Percentiles rank a stretch among this genome's conserved stretches.
Evolutionary conservation across 495 filamentous ascomycete genomes (phyloP).

Genomic region (Xylaria sp.): DNA sequence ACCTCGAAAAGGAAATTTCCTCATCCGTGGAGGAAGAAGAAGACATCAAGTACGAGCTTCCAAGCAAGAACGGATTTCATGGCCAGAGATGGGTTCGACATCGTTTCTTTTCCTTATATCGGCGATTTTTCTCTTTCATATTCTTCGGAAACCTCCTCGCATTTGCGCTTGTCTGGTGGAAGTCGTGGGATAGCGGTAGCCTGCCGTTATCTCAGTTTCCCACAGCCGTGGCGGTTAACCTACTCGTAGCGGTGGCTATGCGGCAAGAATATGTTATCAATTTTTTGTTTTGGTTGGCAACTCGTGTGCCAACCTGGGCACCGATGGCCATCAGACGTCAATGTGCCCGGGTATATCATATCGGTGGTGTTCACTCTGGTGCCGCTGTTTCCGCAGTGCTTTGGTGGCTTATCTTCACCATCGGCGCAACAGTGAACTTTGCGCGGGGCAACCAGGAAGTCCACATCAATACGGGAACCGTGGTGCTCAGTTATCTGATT

Average conservation of each 20-base stretch:
- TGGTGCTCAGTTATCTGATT: conserved; percentile 41
- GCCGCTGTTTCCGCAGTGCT: conserved; percentile 64
- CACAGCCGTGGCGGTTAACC: conserved; percentile 51
- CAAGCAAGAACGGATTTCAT: conserved; percentile 34
- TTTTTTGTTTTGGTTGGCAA: conserved; percentile 59
- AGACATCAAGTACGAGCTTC: conserved; percentile 30
- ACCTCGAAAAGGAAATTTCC: conserved; percentile 12
- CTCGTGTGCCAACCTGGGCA: conserved; percentile 59
- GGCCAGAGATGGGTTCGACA: conserved; percentile 35
- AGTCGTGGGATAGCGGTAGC: conserved; percentile 29
- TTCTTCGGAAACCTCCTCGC: conserved; percentile 60
- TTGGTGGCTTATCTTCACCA: conserved; percentile 69
- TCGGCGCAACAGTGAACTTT: conserved; percentile 55
- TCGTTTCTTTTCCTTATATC: conserved; percentile 35
- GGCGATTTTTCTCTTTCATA: conserved; percentile 61
- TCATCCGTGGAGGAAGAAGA: conserved; percentile 23
- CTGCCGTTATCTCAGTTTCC: conserved; percentile 42
- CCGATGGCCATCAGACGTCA: conserved; percentile 65
- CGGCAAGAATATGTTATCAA: conserved; percentile 74
- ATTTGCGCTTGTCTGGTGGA: conserved; percentile 51
- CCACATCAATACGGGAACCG: conserved; percentile 29
- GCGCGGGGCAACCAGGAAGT: conserved; percentile 41
- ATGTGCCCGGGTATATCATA: conserved; percentile 68
- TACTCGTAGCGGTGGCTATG: conserved; percentile 51
- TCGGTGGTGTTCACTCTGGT: conserved; percentile 71